Evolutionary conservation across 1,139 yeast genomes (phyloP).

Genomic region (Magnusiomyces sp.): DNA sequence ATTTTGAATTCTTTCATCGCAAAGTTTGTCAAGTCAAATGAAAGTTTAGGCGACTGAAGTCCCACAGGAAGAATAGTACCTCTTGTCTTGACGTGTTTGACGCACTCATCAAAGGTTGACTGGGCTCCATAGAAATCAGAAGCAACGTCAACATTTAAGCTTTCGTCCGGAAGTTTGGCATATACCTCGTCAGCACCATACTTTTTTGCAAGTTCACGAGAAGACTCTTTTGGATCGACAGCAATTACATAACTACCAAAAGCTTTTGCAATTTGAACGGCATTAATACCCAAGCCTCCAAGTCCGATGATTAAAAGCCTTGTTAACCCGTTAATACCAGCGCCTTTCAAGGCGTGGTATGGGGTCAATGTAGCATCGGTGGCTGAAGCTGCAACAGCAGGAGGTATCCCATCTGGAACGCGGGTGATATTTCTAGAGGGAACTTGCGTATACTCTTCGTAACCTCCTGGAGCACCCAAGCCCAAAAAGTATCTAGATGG

Average conservation of each 20-base stretch:
- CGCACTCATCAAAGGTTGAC: slow-evolving; percentile 26
- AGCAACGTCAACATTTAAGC: slow-evolving; percentile 26
- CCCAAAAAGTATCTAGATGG: slow-evolving; percentile 26
- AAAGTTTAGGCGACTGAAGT: slow-evolving; percentile 34
- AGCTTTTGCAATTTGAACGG: slow-evolving; percentile 38
- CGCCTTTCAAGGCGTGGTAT: slow-evolving; percentile 40
- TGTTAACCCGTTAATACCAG: slow-evolving; percentile 32
- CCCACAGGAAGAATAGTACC: slow-evolving; percentile 44
- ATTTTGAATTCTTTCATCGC: slow-evolving; percentile 37
- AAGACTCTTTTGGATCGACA: slow-evolving; percentile 35
- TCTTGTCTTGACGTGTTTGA: slow-evolving; percentile 30
- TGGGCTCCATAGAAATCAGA: slow-evolving; percentile 43
- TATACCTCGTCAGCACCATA: slow-evolving; percentile 42
- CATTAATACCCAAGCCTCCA: slow-evolving; percentile 47
- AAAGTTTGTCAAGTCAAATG: slow-evolving; percentile 30
- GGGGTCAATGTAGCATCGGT: slow-evolving; percentile 48
- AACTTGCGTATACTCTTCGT: slow-evolving; percentile 40
- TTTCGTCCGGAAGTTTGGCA: slow-evolving; percentile 27
- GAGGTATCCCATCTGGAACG: slow-evolving; percentile 42
- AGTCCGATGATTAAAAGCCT: slow-evolving; percentile 41
- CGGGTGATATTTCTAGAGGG: slow-evolving; percentile 18
- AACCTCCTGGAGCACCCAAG: slow-evolving; percentile 43
- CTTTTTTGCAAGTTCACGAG: slow-evolving; percentile 29
- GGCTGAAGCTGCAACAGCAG: slow-evolving; percentile 43
- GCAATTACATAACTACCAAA: slow-evolving; percentile 40